phyloP scores from a whole-genome alignment of 1,139 yeast genomes.

The Lodderomyces beijingensis region DNA sequence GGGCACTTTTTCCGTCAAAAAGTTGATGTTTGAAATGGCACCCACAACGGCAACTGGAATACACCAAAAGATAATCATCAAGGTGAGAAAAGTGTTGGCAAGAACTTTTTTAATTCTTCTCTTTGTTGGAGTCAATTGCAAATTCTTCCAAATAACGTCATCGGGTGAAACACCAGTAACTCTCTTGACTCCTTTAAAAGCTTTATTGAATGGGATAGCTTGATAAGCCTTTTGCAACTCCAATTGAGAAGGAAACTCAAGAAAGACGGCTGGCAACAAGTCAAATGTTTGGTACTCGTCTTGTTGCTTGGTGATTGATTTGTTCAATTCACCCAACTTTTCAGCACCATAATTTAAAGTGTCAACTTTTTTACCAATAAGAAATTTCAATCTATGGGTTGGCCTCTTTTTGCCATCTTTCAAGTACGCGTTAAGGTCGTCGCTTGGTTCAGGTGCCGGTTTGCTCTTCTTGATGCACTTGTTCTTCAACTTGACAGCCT shows the following conservation, averaged over 20 bases:
- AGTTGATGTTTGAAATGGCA: conserved; percentile 78
- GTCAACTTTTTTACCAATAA: conserved; percentile 79
- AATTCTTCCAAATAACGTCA: conserved; percentile 82
- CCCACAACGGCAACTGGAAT: conserved; percentile 96
- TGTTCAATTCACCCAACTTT: conserved; percentile 62
- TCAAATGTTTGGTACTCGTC: conserved; percentile 37
- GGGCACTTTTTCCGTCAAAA: conserved; percentile 60
- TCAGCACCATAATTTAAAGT: conserved; percentile 70
- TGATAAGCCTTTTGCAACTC: conserved; percentile 91
- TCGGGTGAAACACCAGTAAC: conserved; percentile 61
- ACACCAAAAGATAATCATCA: conserved; percentile 80
- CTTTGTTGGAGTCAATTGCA: conserved; percentile 37
- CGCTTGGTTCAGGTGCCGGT: conserved; percentile 50
- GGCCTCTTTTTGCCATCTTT: conserved; percentile 64
- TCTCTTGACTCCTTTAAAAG: conserved; percentile 60
- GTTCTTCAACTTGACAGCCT: conserved; percentile 51
- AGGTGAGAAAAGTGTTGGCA: conserved; percentile 42
- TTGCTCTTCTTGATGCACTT: conserved; percentile 58
- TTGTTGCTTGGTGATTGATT: conserved; percentile 61
- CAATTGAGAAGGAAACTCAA: conserved; percentile 82
- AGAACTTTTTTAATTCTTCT: conserved; percentile 39
- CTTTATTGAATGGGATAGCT: conserved; percentile 62
- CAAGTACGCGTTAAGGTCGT: conserved; percentile 54
- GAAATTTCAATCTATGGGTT: conserved; percentile 51
- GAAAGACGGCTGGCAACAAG: conserved; percentile 70